phyloP scores from a whole-genome alignment of 2,329 filamentous ascomycete genomes.

The Lecanicillium sp. region DNA sequence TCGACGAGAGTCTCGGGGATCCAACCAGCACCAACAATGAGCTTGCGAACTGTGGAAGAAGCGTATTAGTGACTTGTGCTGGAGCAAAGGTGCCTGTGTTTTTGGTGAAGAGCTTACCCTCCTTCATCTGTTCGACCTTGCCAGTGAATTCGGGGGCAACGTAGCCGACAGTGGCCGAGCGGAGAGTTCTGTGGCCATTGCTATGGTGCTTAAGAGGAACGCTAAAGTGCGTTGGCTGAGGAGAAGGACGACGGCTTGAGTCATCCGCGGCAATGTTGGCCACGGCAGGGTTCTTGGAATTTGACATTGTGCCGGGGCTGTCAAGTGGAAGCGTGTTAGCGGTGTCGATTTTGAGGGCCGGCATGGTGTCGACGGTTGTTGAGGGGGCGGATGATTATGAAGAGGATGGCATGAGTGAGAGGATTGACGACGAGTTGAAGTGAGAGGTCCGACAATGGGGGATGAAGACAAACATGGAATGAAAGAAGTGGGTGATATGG shows the following conservation, averaged over 20 bases:
- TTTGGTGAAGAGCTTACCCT: constrained; percentile 41
- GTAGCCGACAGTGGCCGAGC: constrained; percentile 88
- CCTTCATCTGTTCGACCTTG: constrained; percentile 83
- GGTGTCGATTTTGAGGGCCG: constrained; percentile 8
- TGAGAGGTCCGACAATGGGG: background rate
- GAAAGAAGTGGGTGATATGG: background rate
- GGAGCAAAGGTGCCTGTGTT: background rate
- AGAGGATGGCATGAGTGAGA: background rate
- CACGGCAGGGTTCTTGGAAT: constrained; percentile 31
- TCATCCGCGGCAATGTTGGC: constrained; percentile 31
- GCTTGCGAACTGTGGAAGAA: constrained; percentile 59
- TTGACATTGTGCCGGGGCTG: constrained; percentile 18
- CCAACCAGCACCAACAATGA: constrained; percentile 72
- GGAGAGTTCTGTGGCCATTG: constrained; percentile 65
- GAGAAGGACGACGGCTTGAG: constrained; percentile 62
- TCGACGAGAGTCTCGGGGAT: constrained; percentile 78
- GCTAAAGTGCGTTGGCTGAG: constrained; percentile 78
- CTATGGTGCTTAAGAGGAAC: constrained; percentile 50
- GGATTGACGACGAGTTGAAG: background rate
- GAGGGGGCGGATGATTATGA: constrained; percentile 6
- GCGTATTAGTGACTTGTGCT: too few relatives aligned
- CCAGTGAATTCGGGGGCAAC: constrained; percentile 90
- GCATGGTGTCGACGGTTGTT: constrained; percentile 4
- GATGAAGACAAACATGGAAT: background rate
- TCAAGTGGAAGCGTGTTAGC: constrained; percentile 2